These are phyloP conservation scores for Platanthera guangdongensis DNA, from an alignment of 106 monocot genomes.

Conservation along the genomic window DNA sequence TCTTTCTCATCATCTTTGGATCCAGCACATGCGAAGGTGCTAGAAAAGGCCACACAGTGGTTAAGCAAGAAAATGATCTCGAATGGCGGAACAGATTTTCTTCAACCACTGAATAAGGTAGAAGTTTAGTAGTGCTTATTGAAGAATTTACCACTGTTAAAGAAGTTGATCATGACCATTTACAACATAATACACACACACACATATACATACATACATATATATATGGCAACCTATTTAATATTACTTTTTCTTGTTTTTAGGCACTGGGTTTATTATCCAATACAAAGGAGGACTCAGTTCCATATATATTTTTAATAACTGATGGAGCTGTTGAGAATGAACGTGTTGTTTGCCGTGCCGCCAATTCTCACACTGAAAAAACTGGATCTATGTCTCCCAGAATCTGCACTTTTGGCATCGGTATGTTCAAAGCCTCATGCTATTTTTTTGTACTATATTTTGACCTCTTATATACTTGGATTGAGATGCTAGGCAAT, in stretches of 20 bases:
- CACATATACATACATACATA: too few relatives aligned
- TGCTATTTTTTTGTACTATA: too few relatives aligned
- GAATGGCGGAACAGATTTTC: conserved; percentile 63
- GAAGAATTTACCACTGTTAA: neutral
- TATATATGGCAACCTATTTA: neutral
- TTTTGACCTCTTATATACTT: too few relatives aligned
- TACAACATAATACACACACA: neutral
- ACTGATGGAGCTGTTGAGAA: conserved; percentile 94
- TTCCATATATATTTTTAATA: conserved; percentile 74
- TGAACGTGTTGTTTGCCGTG: conserved; percentile 64
- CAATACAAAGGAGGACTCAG: conserved; percentile 28
- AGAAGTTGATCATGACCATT: neutral
- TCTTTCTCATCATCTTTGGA: conserved; percentile 73
- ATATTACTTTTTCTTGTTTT: neutral
- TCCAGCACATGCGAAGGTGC: conserved; percentile 40
- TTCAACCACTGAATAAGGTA: conserved; percentile 73
- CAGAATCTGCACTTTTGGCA: conserved; percentile 87
- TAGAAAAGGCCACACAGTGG: conserved; percentile 61
- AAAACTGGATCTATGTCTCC: conserved; percentile 36
- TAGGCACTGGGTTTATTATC: conserved; percentile 59
- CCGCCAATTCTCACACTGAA: conserved; percentile 26
- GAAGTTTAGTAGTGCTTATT: neutral
- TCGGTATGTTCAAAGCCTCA: conserved; percentile 41
- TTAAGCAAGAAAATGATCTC: conserved; percentile 59
- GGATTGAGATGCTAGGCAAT: too few relatives aligned